phyloP scores from a whole-genome alignment of 176 grass and related monocot genomes.

The Aegilops sharonensis region DNA sequence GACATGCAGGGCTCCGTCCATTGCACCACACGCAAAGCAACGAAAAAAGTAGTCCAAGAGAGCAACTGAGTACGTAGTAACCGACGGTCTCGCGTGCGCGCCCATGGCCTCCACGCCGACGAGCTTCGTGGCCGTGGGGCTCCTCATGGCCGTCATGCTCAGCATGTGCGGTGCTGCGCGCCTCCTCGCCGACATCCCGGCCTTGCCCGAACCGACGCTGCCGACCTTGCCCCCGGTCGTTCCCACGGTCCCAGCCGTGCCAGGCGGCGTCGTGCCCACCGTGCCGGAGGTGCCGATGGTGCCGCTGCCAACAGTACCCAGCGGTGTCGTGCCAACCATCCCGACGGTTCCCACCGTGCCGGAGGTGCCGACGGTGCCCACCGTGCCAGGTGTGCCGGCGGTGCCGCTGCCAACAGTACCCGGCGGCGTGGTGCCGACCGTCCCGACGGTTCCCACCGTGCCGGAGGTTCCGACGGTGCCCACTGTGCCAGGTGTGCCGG shows the following conservation, averaged over 20 bases:
- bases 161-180: conserved; percentile 31
- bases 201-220: neutral
- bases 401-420: no score
- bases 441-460: neutral
- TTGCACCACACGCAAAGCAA: neutral
- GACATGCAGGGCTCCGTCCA: neutral
- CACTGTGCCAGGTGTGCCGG: neutral
- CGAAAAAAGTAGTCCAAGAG: neutral
- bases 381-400: no score
- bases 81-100: neutral
- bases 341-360: no score
- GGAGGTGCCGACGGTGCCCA: no score
- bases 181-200: conserved; percentile 22
- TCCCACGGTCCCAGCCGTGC: neutral
- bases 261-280: neutral
- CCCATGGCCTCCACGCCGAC: conserved; percentile 28
- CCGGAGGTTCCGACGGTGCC: no score
- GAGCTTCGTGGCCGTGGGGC: conserved; percentile 3
- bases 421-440: neutral
- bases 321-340: no score
- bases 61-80: neutral
- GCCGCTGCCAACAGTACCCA: neutral
- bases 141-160: conserved; percentile 20
- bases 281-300: neutral
- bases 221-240: neutral